Conservation (phyloP, 1,284 basidiomycete genomes). For the Phellopilus nigrolimitatus region DNA sequence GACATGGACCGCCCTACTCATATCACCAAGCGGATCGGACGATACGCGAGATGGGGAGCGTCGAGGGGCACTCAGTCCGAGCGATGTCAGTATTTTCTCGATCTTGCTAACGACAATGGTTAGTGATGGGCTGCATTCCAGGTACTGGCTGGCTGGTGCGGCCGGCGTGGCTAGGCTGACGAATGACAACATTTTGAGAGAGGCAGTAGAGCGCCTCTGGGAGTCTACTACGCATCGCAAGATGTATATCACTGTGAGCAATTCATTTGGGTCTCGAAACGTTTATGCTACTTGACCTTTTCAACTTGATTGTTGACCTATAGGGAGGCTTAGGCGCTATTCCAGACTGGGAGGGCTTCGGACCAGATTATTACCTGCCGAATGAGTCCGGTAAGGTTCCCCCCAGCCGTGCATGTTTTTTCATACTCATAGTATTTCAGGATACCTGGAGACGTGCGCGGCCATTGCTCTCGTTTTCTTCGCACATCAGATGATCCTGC, state of each 20-base stretch:
- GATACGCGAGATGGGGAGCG: constrained; percentile 18
- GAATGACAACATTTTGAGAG: constrained; percentile 18
- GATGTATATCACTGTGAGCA: constrained; percentile 26
- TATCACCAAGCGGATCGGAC: constrained; percentile 25
- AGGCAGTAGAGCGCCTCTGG: constrained; percentile 21
- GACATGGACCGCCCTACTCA: constrained; percentile 22
- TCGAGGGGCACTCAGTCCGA: constrained; percentile 25
- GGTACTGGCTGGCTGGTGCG: constrained; percentile 26
- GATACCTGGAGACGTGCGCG: constrained; percentile 26
- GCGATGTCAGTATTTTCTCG: constrained; percentile 20
- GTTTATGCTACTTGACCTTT: too few species aligned
- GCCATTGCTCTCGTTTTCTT: constrained; percentile 24
- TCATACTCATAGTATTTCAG: constrained; percentile 10
- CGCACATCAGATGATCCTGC: constrained; percentile 25
- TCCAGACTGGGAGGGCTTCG: constrained; percentile 26
- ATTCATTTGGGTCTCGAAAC: not conserved
- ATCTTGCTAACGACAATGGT: not conserved
- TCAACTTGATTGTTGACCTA: too few species aligned
- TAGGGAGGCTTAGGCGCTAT: constrained; percentile 25
- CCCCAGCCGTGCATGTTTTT: not conserved
- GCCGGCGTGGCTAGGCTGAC: constrained; percentile 22
- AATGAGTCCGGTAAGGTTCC: constrained; percentile 24
- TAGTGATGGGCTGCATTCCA: not conserved
- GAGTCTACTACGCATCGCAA: constrained; percentile 22
- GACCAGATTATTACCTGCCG: constrained; percentile 24